Evolutionary conservation across 495 filamentous ascomycete genomes (phyloP), one percentile per base, ranked within the genome.

Genomic region (Aspergillus avenaceus): DNA sequence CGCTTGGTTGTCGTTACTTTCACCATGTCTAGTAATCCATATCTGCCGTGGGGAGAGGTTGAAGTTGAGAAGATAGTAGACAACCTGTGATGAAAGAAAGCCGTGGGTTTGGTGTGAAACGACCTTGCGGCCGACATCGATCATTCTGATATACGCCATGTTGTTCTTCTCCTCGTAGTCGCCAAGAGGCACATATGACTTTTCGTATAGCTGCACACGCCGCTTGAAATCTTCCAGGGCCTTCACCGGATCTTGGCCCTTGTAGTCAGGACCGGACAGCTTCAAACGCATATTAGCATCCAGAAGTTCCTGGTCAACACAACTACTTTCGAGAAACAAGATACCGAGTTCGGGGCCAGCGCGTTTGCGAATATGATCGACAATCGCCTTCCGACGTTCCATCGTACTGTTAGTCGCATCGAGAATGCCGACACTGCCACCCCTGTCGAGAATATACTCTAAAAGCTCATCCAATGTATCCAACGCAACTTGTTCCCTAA

Each of bases 261-360:
- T 90, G 73, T 98, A 98, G 65, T 98, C 93, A 2, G 93, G 93
- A 2, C 93, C 93, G 40, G 86, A 91, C n/a, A 98, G 83, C 70
- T 98, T 98, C 49, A 98, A 69, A 16, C 91, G 88, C 92, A 97
- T 98, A 58, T 98, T 98, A 12, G 90, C 87, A 64, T 97, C 93
- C 29, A 98, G 77, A 29, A 98, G 75, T 60, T 68, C 62, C n/a
- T 65, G 71, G 57, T 98, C 91, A 50, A 91, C 76, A 67, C 93
- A 98, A 46, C 91, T 84, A 56, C 88, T 95, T 68, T 98, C 93
- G 5, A 97, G 84, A 69, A 96, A 97, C 16, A 98, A 67, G 18
- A 98, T 88, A 22, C 90, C 90, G 24, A 98, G 74, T 43, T 89
- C 83, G 34, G 86, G 86, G 5, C 93, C 92, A 53, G 93, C 92